Percentiles rank a stretch among this genome's conserved stretches.
Evolutionary conservation across 2,329 filamentous ascomycete species (phyloP).

Genomic region (Colletotrichum phormii): DNA sequence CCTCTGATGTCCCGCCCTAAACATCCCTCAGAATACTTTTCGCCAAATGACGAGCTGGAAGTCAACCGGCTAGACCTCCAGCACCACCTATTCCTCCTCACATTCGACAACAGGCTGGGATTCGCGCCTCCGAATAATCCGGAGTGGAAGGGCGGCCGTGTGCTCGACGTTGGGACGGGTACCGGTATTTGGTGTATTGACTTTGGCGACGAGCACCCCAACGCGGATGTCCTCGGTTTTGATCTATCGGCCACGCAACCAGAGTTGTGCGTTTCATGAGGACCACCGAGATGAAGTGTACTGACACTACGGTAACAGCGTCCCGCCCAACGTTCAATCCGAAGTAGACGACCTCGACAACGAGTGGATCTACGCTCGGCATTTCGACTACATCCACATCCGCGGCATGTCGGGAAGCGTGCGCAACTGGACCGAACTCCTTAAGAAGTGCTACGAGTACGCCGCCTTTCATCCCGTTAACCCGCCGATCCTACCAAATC

Average conservation of each 20-base stretch:
- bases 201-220: constrained; percentile 46
- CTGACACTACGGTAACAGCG: constrained; percentile 34
- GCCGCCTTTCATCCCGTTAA: background rate
- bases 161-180: constrained; percentile 48
- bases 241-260: constrained; percentile 57
- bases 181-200: constrained; percentile 49
- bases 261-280: constrained; percentile 41
- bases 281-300: background rate
- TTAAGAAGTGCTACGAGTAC: constrained; percentile 15
- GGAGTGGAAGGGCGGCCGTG: constrained; percentile 31
- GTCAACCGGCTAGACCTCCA: constrained; percentile 50
- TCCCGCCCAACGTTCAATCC: constrained; percentile 58
- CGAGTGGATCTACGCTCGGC: constrained; percentile 45
- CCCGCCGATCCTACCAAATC: no score
- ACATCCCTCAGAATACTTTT: constrained; percentile 4
- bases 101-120: constrained; percentile 45
- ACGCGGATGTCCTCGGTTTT: constrained; percentile 50
- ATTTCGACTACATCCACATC: constrained; percentile 50
- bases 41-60: constrained; percentile 40
- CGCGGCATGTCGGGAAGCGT: constrained; percentile 47
- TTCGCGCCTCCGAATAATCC: constrained; percentile 40
- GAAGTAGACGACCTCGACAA: constrained; percentile 51
- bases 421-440: constrained; percentile 17
- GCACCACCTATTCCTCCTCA: constrained; percentile 49
- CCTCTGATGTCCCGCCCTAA: background rate